Base-by-base conservation (phyloP, 768 basidiomycete species). In the Amanita muscaria region DNA sequence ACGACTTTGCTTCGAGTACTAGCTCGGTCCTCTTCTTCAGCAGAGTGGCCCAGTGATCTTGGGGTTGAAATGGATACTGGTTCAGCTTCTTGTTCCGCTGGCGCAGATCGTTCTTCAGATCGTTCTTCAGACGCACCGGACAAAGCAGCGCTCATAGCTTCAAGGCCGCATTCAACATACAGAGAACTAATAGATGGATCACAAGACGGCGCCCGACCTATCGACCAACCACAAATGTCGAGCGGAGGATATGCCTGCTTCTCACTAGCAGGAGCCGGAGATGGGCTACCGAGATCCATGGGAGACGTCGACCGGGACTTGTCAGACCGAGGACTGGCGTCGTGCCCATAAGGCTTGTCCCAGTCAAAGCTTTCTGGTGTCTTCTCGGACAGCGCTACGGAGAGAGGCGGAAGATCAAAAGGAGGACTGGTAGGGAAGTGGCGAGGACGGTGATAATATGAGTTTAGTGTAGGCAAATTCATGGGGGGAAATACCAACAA, bases 171-270 rank as follows among this genome's bases (percentile, higher is more conserved):
- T 37, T 39, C 37, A 39, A 30, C 44, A 31, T 46, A 46, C n/a
- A 46, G 19, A 22, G 44, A 46, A 32, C 44, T 37, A 10, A 22
- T 38, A 10, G 46, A 47, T 33, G 31, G 22, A 14, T 35, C 24
- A 36, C 61, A 60, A n/a, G 64, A 67, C 24, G 61, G 55, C 5
- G 58, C 61, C 33, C 63, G 62, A 9, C 65, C 67, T 44, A 47
- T 50, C 9, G 72, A 67, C 66, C 70, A 73, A 21, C 68, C 69
- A 19, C 69, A 71, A 10, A 74, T 53, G 5, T 72, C 51, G 32
- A 53, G 53, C 18, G 50, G 22, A 12, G 53, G 47, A 23, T 52
- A 53, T 5, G n/a, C 12, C 9, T 24, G 19, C n/a, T 41, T 22
- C 11, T 32, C 22, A 35, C 14, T 38, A 12, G 27, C 18, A 30